Evolutionary conservation across 129 eudicot genomes (phyloP).

Genomic region (Cynara cardunculus): DNA sequence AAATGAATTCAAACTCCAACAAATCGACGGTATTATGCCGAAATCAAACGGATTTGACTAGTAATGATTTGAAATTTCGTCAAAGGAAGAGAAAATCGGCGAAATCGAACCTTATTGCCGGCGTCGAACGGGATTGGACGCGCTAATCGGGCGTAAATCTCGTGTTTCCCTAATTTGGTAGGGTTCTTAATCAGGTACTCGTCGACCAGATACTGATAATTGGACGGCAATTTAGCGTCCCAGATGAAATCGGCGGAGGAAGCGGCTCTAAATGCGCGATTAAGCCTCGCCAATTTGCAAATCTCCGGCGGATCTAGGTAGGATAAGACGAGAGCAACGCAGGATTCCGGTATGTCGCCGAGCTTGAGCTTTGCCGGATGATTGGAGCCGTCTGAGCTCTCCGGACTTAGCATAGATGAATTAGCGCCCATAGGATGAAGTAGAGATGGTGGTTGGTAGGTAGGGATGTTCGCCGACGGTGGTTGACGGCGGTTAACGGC

Average conservation of each 20-base stretch:
- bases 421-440: conserved; percentile 56
- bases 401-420: conserved; percentile 33
- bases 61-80: not conserved
- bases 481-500: conserved; percentile 10
- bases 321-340: conserved; percentile 64
- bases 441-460: conserved; percentile 4
- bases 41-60: not conserved
- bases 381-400: conserved; percentile 23
- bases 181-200: conserved; percentile 20
- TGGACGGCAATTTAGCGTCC: conserved; percentile 68
- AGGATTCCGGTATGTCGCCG: conserved; percentile 79
- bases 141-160: conserved; percentile 51
- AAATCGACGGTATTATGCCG: not conserved
- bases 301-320: conserved; percentile 80
- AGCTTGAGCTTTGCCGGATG: conserved; percentile 49
- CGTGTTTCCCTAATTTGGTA: conserved; percentile 27
- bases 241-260: conserved; percentile 80
- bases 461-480: not conserved
- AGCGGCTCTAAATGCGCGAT: conserved; percentile 70
- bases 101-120: conserved; percentile 55
- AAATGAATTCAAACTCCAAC: not conserved
- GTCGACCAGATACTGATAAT: conserved; percentile 41
- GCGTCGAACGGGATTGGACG: conserved; percentile 44
- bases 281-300: conserved; percentile 61
- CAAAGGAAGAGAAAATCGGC: not conserved